A percentile compares a stretch with the other conserved stretches of the same genome.
Conservation (phyloP, 2,329 filamentous ascomycete species). For the Cladosporium sphaerospermum region DNA sequence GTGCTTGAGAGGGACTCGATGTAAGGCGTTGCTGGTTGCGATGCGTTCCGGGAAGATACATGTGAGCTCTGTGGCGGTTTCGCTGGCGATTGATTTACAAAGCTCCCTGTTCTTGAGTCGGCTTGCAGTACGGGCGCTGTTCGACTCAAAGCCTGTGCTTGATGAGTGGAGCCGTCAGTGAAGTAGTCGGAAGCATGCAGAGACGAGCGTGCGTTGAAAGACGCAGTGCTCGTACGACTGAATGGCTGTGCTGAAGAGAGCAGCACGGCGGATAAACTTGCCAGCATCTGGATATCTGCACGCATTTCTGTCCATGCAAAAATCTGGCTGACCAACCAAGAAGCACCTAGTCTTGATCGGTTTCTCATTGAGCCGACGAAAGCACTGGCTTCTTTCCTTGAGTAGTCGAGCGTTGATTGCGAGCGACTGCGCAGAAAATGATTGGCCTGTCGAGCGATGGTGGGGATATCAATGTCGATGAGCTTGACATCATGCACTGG, state of each 20-base stretch:
- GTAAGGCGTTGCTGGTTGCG: slow-evolving; percentile 26
- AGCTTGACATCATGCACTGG: slow-evolving; percentile 41
- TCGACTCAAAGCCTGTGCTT: neutral
- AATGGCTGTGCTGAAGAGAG: slow-evolving; percentile 12
- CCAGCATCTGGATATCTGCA: slow-evolving; percentile 60
- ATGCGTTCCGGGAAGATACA: slow-evolving; percentile 22
- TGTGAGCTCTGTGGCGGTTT: slow-evolving; percentile 13
- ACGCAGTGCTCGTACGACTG: neutral
- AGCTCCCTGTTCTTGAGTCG: slow-evolving; percentile 11
- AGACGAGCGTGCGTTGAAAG: neutral
- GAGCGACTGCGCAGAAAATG: slow-evolving; percentile 44
- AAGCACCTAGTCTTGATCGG: slow-evolving; percentile 38
- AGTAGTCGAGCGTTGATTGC: slow-evolving; percentile 33
- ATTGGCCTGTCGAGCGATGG: slow-evolving; percentile 58
- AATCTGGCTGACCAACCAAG: slow-evolving; percentile 52
- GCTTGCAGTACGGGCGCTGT: slow-evolving; percentile 15
- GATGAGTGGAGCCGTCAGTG: neutral
- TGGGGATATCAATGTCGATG: slow-evolving; percentile 55
- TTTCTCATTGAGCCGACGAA: slow-evolving; percentile 29
- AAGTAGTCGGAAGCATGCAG: neutral
- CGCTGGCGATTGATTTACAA: slow-evolving; percentile 15
- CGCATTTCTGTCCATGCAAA: slow-evolving; percentile 55
- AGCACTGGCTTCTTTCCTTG: neutral
- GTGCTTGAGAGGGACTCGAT: slow-evolving; percentile 25
- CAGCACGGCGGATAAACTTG: slow-evolving; percentile 58